A percentile compares a stretch with the other conserved stretches of the same genome.
These are phyloP conservation scores for Pharnaceum exiguum DNA, from an alignment of 148 eudicot species.

Conservation along the genomic window DNA sequence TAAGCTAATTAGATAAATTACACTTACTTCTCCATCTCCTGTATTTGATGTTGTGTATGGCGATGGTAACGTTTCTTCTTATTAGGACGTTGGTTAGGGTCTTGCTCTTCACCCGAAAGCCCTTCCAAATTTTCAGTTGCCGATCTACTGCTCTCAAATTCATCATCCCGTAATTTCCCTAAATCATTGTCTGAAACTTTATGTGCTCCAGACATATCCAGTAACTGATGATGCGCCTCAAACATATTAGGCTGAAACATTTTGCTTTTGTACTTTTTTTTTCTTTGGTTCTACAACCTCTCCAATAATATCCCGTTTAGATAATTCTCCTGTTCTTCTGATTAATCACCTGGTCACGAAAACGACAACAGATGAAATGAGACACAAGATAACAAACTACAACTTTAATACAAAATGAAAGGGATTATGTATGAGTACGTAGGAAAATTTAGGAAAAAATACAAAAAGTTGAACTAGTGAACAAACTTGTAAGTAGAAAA, in stretches of 20 bases:
- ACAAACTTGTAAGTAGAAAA: neutral
- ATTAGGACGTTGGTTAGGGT: slow-evolving; percentile 74
- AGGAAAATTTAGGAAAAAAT: neutral
- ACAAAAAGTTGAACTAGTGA: neutral
- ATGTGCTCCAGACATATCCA: slow-evolving; percentile 44
- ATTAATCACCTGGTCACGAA: no score
- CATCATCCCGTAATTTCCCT: slow-evolving; percentile 68
- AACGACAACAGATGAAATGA: no score
- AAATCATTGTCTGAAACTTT: slow-evolving; percentile 55
- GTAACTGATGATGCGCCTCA: slow-evolving; percentile 61
- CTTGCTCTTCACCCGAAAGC: slow-evolving; percentile 80
- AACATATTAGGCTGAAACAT: slow-evolving; percentile 75
- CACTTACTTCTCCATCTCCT: slow-evolving; percentile 88
- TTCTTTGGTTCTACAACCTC: neutral
- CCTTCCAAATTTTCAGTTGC: slow-evolving; percentile 78
- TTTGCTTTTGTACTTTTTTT: slow-evolving; percentile 8
- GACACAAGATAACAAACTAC: no score
- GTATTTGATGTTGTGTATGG: slow-evolving; percentile 94
- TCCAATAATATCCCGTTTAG: neutral
- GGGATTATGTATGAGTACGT: no score
- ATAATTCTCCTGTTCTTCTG: neutral
- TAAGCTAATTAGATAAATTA: neutral
- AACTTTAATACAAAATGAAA: no score
- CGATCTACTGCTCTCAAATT: slow-evolving; percentile 73
- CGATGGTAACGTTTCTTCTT: slow-evolving; percentile 92